These are phyloP conservation scores for Lyophyllum decastes DNA, from an alignment of 768 basidiomycete genomes.

Conservation along the genomic window DNA sequence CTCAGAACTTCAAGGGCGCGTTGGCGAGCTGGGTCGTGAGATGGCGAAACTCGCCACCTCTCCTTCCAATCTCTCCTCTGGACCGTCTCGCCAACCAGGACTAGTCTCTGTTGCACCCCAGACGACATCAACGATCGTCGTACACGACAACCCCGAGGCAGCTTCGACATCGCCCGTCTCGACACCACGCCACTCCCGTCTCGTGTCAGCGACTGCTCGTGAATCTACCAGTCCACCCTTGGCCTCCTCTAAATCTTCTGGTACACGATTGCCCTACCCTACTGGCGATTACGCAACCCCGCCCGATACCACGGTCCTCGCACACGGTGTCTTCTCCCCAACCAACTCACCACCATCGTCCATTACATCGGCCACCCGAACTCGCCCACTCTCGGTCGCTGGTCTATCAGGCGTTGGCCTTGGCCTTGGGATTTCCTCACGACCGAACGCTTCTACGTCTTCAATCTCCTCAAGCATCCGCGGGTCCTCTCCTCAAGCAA, in stretches of 20 bases:
- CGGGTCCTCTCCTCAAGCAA: constrained; percentile 18
- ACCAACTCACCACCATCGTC: constrained; percentile 51
- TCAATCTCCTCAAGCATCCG: constrained; percentile 20
- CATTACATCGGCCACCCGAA: constrained; percentile 49
- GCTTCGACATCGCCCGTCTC: constrained; percentile 21
- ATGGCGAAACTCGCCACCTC: constrained; percentile 73
- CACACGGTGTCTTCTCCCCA: constrained; percentile 41
- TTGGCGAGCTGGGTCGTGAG: constrained; percentile 75
- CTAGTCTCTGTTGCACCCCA: constrained; percentile 46
- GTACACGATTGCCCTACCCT: constrained; percentile 75
- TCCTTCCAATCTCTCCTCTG: constrained; percentile 48
- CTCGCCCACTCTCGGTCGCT: constrained; percentile 52
- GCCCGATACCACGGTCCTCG: constrained; percentile 38
- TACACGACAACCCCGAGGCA: constrained; percentile 27
- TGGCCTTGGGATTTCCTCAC: constrained; percentile 25
- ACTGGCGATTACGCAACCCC: constrained; percentile 82
- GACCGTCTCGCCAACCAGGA: constrained; percentile 48
- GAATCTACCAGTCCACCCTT: constrained; percentile 70
- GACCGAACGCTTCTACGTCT: constrained; percentile 27
- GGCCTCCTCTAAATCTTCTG: constrained; percentile 45
- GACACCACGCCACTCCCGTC: constrained; percentile 40
- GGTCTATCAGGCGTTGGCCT: constrained; percentile 24
- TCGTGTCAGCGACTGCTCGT: constrained; percentile 45
- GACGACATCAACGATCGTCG: constrained; percentile 46
- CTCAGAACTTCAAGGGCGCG: constrained; percentile 71